Percentiles rank a stretch among this genome's conserved stretches.
Conservation (phyloP, 2,329 filamentous ascomycete species). For the Hypoxylon sp. region DNA sequence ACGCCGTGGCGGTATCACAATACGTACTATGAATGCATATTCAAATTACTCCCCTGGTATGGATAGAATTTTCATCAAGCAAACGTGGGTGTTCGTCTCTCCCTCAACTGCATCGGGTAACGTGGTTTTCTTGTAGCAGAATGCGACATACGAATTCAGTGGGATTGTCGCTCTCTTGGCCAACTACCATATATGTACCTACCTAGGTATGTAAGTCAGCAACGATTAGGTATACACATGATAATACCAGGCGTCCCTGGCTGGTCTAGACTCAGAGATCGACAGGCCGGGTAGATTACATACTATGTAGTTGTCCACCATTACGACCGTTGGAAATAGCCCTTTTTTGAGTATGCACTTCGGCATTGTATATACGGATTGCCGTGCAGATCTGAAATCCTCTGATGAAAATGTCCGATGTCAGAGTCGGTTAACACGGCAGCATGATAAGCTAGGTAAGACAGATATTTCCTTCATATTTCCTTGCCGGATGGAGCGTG, state of each 20-base stretch:
- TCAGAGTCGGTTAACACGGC: conserved; percentile 1
- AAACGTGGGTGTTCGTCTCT: not conserved
- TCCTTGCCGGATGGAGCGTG: no score
- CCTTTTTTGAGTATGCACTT: not conserved
- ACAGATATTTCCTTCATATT: no score
- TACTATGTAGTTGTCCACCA: not conserved
- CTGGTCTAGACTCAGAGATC: no score
- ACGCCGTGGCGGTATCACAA: conserved; percentile 21
- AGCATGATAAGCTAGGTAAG: conserved; percentile 2
- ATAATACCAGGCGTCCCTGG: no score
- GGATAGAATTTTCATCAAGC: no score
- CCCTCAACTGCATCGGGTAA: not conserved
- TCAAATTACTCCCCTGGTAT: no score
- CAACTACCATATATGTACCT: not conserved
- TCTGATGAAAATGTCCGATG: conserved; percentile 21
- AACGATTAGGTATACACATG: not conserved
- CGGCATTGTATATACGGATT: not conserved
- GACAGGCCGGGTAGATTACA: not conserved
- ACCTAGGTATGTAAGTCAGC: not conserved
- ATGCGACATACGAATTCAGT: not conserved
- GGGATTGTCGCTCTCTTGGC: not conserved
- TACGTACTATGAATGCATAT: no score
- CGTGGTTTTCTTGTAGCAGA: not conserved
- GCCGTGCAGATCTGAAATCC: conserved; percentile 22
- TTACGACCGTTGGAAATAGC: not conserved